Evolutionary conservation across 2,329 filamentous ascomycete genomes (phyloP), one percentile per base, ranked within the genome.

Genomic region (Pseudogymnoascus sp.): DNA sequence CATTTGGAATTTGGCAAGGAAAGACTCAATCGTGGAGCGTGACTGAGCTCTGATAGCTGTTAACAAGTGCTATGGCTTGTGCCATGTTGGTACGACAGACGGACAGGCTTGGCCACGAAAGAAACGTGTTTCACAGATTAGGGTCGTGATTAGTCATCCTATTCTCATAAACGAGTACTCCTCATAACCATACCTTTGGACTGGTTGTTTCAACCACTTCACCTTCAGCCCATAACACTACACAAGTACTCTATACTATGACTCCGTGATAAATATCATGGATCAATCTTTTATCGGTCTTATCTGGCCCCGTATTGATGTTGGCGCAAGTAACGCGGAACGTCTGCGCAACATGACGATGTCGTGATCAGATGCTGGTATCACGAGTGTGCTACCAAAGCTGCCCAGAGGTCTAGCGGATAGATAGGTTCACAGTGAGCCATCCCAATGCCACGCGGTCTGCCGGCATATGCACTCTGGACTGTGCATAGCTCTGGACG

Each of bases 321-420:
- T 57, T 34, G 28, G 13, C 14, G 25, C 25, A 14, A 54, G 48
- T 14, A 16, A 31, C 23, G 48, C 48, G 48, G 48, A 57, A 57
- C n/a, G 1, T 14, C 7, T 28, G 25, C 48, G 48, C 25, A 57
- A 57, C 14, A 57, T 7, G 48, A 25, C n/a, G 48, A 57, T 57
- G 48, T 57, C 48, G 48, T 57, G 48, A 57, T 57, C 25, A 2
- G 8, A 57, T 34, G 48, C 48, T 57, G 48, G 48, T 57, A 57
- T 57, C 25, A 57, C 48, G 48, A 57, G 48, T 57, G 48, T 57
- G 8, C 25, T 57, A 31, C 25, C n/a, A 57, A 54, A 34, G 7
- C 25, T 34, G 28, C 25, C 25, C 19, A 5, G 25, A 8, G 10
- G 14, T 57, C n/a, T 19, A 57, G 25, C 34, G 25, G 45, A 25